phyloP scores from a whole-genome alignment of 352 stramenopile species.

The Pythium brachiatum region DNA sequence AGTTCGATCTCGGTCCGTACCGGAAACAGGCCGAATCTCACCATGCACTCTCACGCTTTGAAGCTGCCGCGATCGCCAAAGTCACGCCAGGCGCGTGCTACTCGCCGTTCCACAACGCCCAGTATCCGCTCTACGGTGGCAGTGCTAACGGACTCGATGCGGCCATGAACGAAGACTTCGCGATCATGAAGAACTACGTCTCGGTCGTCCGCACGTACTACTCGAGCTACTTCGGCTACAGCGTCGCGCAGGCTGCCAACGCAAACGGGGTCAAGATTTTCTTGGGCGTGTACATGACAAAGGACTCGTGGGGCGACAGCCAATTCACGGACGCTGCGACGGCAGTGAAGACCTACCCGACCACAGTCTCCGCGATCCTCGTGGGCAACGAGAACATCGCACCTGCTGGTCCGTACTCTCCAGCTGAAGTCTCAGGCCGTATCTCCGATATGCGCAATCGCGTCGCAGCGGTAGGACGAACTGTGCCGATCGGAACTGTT shows the following conservation, averaged over 20 bases:
- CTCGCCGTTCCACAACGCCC: slow-evolving; percentile 67
- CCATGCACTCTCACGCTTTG: slow-evolving; percentile 13
- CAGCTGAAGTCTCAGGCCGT: slow-evolving; percentile 34
- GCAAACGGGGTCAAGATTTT: slow-evolving; percentile 55
- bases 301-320: slow-evolving; percentile 53
- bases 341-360: slow-evolving; percentile 45
- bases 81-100: slow-evolving; percentile 60
- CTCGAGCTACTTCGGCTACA: slow-evolving; percentile 57
- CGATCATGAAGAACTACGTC: slow-evolving; percentile 63
- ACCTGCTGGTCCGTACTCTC: slow-evolving; percentile 38
- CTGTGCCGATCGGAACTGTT: slow-evolving; percentile 62
- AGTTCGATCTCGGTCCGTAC: slow-evolving; percentile 1
- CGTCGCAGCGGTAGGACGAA: slow-evolving; percentile 28
- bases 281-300: slow-evolving; percentile 76
- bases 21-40: neutral
- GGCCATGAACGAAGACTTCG: slow-evolving; percentile 68
- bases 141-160: slow-evolving; percentile 32
- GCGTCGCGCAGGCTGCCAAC: slow-evolving; percentile 39
- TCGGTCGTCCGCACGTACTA: slow-evolving; percentile 75
- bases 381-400: slow-evolving; percentile 79
- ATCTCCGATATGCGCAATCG: slow-evolving; percentile 33
- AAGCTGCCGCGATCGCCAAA: slow-evolving; percentile 17
- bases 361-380: slow-evolving; percentile 56
- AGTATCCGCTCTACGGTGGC: slow-evolving; percentile 58
- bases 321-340: slow-evolving; percentile 46